These are phyloP conservation scores for Populus hybrid DNA, from an alignment of 441 rosid species.

Conservation along the genomic window DNA sequence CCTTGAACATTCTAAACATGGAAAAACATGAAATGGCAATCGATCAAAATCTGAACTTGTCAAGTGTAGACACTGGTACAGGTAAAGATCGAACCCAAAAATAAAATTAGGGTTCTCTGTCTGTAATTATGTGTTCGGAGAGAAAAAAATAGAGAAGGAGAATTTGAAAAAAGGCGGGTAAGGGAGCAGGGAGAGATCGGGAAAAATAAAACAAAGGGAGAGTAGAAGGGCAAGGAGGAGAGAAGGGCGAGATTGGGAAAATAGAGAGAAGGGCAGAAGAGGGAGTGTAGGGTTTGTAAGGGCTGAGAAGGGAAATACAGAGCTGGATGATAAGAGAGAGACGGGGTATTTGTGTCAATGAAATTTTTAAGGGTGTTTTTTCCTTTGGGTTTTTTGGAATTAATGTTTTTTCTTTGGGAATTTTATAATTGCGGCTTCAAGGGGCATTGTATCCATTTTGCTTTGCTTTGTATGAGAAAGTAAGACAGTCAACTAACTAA, in stretches of 20 bases:
- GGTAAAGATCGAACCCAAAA: not conserved
- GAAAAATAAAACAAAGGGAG: slow-evolving; percentile 20
- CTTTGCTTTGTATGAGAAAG: not conserved
- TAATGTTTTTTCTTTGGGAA: slow-evolving; percentile 15
- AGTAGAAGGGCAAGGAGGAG: slow-evolving; percentile 23
- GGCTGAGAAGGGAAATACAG: slow-evolving; percentile 46
- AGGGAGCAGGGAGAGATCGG: slow-evolving; percentile 29
- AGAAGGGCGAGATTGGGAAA: slow-evolving; percentile 46
- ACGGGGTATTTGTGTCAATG: slow-evolving; percentile 49
- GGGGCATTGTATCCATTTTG: not conserved
- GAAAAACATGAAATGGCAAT: not conserved
- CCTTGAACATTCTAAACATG: not conserved
- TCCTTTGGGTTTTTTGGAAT: slow-evolving; percentile 19
- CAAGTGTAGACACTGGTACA: slow-evolving; percentile 6
- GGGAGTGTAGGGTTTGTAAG: slow-evolving; percentile 40
- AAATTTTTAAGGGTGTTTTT: not conserved
- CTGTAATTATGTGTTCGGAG: not conserved
- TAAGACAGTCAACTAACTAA: not conserved
- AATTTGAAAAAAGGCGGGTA: slow-evolving; percentile 48
- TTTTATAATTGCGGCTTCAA: not conserved
- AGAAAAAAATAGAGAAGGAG: not conserved
- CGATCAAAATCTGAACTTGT: not conserved
- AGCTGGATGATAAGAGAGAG: not conserved
- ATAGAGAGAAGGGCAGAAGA: slow-evolving; percentile 63
- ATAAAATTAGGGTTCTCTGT: slow-evolving; percentile 5